Conservation (phyloP, 805 yeast genomes). For the Millerozyma miso region DNA sequence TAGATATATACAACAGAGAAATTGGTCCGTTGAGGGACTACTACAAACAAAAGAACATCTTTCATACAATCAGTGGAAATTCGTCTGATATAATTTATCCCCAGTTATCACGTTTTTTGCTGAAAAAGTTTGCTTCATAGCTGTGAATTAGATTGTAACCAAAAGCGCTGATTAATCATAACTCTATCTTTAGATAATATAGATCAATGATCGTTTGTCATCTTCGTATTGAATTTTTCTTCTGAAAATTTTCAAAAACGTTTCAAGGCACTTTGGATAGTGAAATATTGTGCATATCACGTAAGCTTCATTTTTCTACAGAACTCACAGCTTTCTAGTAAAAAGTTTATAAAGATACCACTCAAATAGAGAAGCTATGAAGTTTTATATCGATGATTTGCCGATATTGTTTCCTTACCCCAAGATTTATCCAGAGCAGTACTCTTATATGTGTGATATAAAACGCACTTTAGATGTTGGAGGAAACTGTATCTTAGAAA, state of each 20-base stretch:
- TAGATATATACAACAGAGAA: constrained; percentile 56
- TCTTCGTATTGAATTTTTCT: too few relatives aligned
- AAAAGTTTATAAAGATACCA: not conserved
- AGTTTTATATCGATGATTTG: constrained; percentile 90
- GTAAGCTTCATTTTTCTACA: not conserved
- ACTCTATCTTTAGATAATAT: too few relatives aligned
- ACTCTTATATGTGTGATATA: constrained; percentile 95
- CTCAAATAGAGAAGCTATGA: constrained; percentile 30
- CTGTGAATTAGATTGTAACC: too few relatives aligned
- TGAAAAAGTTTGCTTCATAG: constrained; percentile 7
- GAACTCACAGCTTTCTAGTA: not conserved
- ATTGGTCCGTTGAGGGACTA: constrained; percentile 63
- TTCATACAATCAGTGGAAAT: constrained; percentile 61
- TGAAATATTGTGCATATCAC: not conserved
- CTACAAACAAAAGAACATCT: constrained; percentile 44
- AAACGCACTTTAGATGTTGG: constrained; percentile 93
- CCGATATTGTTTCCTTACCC: constrained; percentile 97
- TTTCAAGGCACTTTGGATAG: too few relatives aligned
- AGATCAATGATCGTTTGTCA: too few relatives aligned
- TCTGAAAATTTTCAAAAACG: too few relatives aligned
- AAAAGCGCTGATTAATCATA: too few relatives aligned
- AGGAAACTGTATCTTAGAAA: constrained; percentile 92
- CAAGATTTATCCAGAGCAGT: constrained; percentile 95
- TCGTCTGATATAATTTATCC: constrained; percentile 86
- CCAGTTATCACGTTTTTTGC: constrained; percentile 37